Conservation (phyloP, 2,329 filamentous ascomycete genomes). For the Aspergillus viridinutans region DNA sequence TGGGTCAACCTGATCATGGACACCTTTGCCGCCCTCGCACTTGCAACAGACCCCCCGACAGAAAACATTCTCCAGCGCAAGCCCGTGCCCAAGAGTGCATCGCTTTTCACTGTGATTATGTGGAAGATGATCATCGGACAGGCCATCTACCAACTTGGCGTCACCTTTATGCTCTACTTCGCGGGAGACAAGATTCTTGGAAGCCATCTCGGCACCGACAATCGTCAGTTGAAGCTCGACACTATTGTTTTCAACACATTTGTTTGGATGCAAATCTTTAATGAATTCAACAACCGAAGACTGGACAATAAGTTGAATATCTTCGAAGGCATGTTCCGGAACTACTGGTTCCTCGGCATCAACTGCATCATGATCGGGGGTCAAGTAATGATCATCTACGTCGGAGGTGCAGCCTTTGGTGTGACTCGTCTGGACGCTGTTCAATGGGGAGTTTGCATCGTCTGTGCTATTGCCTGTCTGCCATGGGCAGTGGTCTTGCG, state of each 20-base stretch:
- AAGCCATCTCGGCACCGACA: constrained; percentile 47
- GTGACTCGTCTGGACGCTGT: constrained; percentile 65
- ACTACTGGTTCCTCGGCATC: constrained; percentile 86
- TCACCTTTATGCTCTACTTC: constrained; percentile 80
- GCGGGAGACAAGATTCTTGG: constrained; percentile 60
- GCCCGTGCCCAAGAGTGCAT: constrained; percentile 68
- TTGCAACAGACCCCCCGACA: constrained; percentile 86
- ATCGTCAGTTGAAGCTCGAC: constrained; percentile 53
- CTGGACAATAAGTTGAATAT: constrained; percentile 95
- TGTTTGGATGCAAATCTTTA: constrained; percentile 99
- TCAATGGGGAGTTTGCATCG: constrained; percentile 84
- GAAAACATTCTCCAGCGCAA: constrained; percentile 76
- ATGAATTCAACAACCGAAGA: constrained; percentile 94
- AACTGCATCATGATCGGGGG: constrained; percentile 82
- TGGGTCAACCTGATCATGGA: constrained; percentile 99
- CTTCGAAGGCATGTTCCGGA: constrained; percentile 79
- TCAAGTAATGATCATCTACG: constrained; percentile 83
- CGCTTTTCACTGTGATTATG: constrained; percentile 84
- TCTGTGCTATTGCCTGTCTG: constrained; percentile 79
- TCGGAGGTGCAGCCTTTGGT: constrained; percentile 76
- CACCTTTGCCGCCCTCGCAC: constrained; percentile 81
- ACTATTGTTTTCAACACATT: constrained; percentile 97
- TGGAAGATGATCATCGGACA: constrained; percentile 99
- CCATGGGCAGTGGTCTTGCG: constrained; percentile 78
- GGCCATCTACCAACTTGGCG: constrained; percentile 77